Evolutionary conservation across 2,329 filamentous ascomycete species (phyloP), one percentile per base, ranked within the genome.

Genomic region (Cladosporium sp.): DNA sequence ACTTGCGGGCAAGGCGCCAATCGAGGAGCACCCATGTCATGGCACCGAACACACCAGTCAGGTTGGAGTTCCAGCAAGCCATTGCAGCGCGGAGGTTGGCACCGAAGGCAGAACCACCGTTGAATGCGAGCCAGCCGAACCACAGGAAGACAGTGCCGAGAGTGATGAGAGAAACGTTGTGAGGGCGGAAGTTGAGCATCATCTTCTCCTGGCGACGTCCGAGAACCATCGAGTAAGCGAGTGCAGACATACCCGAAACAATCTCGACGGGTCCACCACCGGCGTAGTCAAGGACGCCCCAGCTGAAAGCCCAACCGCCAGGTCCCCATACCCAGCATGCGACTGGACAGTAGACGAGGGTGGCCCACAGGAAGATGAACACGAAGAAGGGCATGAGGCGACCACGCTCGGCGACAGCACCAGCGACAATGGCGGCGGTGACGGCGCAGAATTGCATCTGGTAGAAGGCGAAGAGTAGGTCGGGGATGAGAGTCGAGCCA

Each of bases 61-160:
- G 74, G 80, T 94, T 97, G 60, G 89, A 91, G 83, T 97, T 97
- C 93, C 92, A 99, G 85, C 90, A 96, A 58, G 94, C 93, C 87
- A 97, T 95, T 65, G 89, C 88, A 58, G 94, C 94, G 65, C 94
- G 89, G 56, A 97, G 83, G 60, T 70, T 71, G 39, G 70, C 70
- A 67, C 93, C 92, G 67, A 97, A 96, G 39, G 93, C 81, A 22
- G 92, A 97, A 64, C 94, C 94, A 69, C 93, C 94, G 82, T 99
- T 99, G 85, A 99, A 99, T 58, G 92, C 94, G 64, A 99, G 82
- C 94, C 94, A 99, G 70, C 94, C 94, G 70, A 97, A 97, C 92
- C 92, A 97, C 59, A 99, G 90, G 69, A 99, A 84, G 65, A 96
- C 84, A 3, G 94, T 97, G 63, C 94, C 94, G 67, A 97, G 88